phyloP scores from a whole-genome alignment of 1,284 basidiomycete genomes.

The Cutaneotrichosporon spelunceum region DNA sequence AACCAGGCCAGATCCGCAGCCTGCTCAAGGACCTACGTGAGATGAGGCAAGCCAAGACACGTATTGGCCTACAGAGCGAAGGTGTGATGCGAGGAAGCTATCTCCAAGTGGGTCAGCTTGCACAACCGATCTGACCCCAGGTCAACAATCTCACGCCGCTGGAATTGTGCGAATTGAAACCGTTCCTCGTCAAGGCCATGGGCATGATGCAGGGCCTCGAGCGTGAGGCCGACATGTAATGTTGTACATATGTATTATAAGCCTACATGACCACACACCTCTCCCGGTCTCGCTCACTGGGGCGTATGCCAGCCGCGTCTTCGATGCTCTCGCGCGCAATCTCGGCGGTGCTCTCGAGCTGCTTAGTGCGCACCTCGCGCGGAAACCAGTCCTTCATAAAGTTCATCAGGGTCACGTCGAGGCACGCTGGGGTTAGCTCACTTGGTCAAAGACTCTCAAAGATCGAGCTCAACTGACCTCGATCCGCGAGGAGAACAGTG shows the following conservation, averaged over 20 bases:
- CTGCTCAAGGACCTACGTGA: constrained; percentile 91
- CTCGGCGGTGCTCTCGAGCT: constrained; percentile 73
- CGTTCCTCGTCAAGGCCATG: constrained; percentile 83
- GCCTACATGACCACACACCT: constrained; percentile 49
- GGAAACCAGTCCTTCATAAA: constrained; percentile 96
- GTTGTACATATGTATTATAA: constrained; percentile 9
- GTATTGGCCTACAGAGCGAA: constrained; percentile 78
- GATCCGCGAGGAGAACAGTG: constrained; percentile 70
- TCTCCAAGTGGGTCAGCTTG: constrained; percentile 62
- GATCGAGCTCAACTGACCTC: constrained; percentile 57
- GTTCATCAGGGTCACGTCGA: constrained; percentile 46
- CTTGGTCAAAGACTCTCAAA: no score
- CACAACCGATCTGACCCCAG: constrained; percentile 51
- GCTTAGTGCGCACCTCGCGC: constrained; percentile 72
- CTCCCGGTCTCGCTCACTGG: constrained; percentile 38
- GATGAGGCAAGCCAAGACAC: constrained; percentile 86
- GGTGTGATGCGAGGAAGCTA: constrained; percentile 53
- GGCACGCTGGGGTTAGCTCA: constrained; percentile 29
- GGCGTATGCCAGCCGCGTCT: constrained; percentile 58
- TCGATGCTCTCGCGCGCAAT: constrained; percentile 66
- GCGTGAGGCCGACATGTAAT: constrained; percentile 22
- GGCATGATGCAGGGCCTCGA: constrained; percentile 57
- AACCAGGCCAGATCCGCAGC: constrained; percentile 74
- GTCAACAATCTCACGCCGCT: constrained; percentile 80
- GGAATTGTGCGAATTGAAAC: constrained; percentile 88